Evolutionary conservation across 371 early-diverging fungal species (phyloP).

Genomic region (Dichotomocladium elegans): DNA sequence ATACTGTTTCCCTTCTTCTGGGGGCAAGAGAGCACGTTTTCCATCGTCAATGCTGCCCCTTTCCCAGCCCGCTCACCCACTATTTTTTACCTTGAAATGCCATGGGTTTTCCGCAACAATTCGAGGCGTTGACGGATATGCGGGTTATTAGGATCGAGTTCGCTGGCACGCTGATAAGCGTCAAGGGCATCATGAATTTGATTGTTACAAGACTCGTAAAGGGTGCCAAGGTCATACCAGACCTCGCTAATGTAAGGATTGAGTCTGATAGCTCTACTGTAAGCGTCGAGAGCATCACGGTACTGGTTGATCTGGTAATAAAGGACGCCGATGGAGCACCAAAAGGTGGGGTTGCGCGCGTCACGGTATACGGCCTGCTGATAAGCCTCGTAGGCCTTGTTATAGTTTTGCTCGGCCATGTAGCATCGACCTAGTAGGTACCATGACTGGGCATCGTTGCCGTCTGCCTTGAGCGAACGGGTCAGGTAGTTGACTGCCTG

Average conservation of each 20-base stretch:
- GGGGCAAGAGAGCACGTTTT: no score
- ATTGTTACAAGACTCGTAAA: conserved; percentile 97
- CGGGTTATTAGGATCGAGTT: conserved; percentile 9
- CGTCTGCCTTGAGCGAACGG: conserved; percentile 81
- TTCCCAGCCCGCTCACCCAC: no score
- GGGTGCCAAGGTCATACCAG: conserved; percentile 93
- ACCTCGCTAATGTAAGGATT: conserved; percentile 95
- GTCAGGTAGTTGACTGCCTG: conserved; percentile 79
- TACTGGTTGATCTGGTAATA: conserved; percentile 97
- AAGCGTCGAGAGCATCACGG: conserved; percentile 95
- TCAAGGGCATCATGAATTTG: conserved; percentile 95
- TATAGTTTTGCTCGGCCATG: conserved; percentile 93
- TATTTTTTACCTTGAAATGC: conserved; percentile 4
- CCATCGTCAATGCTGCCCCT: background rate
- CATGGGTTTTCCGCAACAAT: conserved; percentile 4
- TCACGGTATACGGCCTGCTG: conserved; percentile 97
- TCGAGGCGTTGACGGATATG: conserved; percentile 76
- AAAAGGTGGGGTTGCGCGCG: conserved; percentile 91
- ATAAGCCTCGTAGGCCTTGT: conserved; percentile 95
- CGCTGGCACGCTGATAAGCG: conserved; percentile 85
- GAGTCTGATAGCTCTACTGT: conserved; percentile 89
- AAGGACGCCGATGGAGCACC: conserved; percentile 98
- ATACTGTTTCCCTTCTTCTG: background rate
- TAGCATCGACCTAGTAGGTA: conserved; percentile 95
- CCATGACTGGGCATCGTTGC: conserved; percentile 90